Evolutionary conservation across 306 rosid species (phyloP).

Genomic region (Purshia tridentata): DNA sequence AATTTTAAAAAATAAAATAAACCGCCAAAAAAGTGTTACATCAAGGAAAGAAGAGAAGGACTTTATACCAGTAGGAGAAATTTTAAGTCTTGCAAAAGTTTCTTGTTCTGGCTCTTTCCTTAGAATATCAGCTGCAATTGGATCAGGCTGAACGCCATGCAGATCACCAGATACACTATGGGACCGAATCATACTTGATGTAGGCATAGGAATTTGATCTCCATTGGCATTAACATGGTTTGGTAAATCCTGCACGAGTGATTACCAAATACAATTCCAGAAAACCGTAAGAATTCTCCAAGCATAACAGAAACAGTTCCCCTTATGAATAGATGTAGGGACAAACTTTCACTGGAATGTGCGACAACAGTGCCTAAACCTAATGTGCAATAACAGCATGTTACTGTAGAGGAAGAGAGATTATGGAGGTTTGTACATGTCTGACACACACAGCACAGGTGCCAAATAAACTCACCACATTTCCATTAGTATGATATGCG

Average conservation of each 20-base stretch:
- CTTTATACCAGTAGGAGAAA: constrained; percentile 71
- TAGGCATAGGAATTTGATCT: constrained; percentile 61
- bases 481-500: constrained; percentile 63
- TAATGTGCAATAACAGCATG: neutral
- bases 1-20: neutral
- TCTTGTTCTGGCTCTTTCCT: constrained; percentile 99
- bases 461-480: constrained; percentile 55
- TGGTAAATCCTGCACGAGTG: constrained; percentile 64
- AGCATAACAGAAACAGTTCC: constrained; percentile 3
- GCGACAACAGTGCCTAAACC: neutral
- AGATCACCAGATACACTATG: constrained; percentile 95
- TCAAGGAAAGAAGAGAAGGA: constrained; percentile 20
- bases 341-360: neutral
- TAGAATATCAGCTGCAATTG: constrained; percentile 95
- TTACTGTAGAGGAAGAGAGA: neutral
- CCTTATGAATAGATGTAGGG: neutral
- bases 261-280: neutral
- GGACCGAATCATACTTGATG: constrained; percentile 89
- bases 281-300: neutral
- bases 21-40: neutral
- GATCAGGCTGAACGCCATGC: constrained; percentile 96
- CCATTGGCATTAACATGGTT: constrained; percentile 60
- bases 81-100: constrained; percentile 69
- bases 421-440: neutral
- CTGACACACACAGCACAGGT: neutral